phyloP scores from a whole-genome alignment of 2,329 filamentous ascomycete genomes.

The Leptographium radiaticola region DNA sequence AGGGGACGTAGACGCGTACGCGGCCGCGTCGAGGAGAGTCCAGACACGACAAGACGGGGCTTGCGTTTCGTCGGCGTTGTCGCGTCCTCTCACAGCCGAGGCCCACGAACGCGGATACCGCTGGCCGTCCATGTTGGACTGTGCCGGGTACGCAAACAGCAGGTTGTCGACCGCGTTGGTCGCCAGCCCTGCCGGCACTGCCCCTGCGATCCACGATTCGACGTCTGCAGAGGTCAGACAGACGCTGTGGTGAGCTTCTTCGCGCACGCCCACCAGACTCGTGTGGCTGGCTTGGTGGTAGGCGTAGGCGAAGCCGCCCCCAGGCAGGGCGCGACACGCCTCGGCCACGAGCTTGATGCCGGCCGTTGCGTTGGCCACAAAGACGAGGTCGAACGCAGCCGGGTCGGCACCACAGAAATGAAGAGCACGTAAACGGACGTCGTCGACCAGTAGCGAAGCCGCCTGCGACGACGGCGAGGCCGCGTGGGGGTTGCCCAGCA shows the following conservation, averaged over 20 bases:
- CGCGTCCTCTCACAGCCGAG: conserved; percentile 17
- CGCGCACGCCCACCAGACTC: conserved; percentile 69
- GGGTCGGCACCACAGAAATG: conserved; percentile 73
- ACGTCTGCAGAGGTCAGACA: conserved; percentile 58
- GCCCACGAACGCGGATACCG: conserved; percentile 60
- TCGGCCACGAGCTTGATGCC: conserved; percentile 80
- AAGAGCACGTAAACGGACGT: conserved; percentile 57
- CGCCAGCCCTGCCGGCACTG: conserved; percentile 40
- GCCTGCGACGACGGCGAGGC: conserved; percentile 69
- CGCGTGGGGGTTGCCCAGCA: conserved; percentile 90
- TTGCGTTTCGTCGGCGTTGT: conserved; percentile 9
- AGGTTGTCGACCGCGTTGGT: conserved; percentile 34
- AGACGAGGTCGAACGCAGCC: conserved; percentile 72
- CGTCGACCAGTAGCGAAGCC: conserved; percentile 61
- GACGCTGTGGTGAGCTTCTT: conserved; percentile 49
- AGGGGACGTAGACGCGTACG: conserved; percentile 62
- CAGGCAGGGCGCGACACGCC: conserved; percentile 51
- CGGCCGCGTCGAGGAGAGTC: conserved; percentile 74
- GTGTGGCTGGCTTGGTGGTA: conserved; percentile 83
- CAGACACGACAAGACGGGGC: conserved; percentile 28
- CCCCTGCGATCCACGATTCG: conserved; percentile 43
- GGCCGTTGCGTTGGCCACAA: conserved; percentile 85
- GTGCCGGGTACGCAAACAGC: conserved; percentile 71
- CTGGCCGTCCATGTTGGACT: conserved; percentile 84
- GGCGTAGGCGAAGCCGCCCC: conserved; percentile 62